These are phyloP conservation scores for Aquilaria agallochum DNA, from an alignment of 441 rosid genomes.

Conservation along the genomic window DNA sequence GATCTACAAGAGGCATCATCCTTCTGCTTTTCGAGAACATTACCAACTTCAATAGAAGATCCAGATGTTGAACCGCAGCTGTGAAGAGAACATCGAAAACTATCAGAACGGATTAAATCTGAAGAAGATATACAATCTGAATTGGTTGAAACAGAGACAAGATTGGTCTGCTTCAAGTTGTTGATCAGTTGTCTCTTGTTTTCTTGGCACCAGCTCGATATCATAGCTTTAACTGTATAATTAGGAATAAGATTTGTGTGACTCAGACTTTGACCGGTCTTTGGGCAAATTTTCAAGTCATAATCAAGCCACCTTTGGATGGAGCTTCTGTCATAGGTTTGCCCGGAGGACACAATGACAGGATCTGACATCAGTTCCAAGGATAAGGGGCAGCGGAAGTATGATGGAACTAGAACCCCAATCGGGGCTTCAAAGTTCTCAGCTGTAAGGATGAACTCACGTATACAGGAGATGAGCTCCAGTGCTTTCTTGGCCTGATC, in stretches of 20 bases:
- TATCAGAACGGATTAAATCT: constrained; percentile 41
- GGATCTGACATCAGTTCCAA: constrained; percentile 91
- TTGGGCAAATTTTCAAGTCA: constrained; percentile 78
- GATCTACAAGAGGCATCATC: constrained; percentile 40
- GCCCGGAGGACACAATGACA: constrained; percentile 91
- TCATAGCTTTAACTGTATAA: constrained; percentile 90
- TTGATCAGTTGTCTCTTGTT: constrained; percentile 42
- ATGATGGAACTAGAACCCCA: constrained; percentile 65
- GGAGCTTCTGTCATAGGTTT: constrained; percentile 82
- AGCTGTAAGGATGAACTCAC: constrained; percentile 58
- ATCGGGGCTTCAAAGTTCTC: constrained; percentile 51
- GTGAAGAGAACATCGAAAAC: constrained; percentile 36
- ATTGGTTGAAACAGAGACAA: constrained; percentile 27
- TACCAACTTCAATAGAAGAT: constrained; percentile 51
- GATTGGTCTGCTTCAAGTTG: constrained; percentile 26
- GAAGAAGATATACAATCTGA: constrained; percentile 41
- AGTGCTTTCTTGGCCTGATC: constrained; percentile 41
- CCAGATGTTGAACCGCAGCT: constrained; percentile 56
- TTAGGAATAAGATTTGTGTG: constrained; percentile 89
- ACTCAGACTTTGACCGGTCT: constrained; percentile 56
- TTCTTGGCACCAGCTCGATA: constrained; percentile 72
- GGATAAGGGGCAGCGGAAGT: constrained; percentile 83
- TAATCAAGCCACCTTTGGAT: constrained; percentile 87
- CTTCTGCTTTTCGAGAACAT: constrained; percentile 56
- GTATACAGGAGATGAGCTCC: constrained; percentile 57